Conservation (phyloP, 2,329 filamentous ascomycete species). For the Scorias spongiosa region DNA sequence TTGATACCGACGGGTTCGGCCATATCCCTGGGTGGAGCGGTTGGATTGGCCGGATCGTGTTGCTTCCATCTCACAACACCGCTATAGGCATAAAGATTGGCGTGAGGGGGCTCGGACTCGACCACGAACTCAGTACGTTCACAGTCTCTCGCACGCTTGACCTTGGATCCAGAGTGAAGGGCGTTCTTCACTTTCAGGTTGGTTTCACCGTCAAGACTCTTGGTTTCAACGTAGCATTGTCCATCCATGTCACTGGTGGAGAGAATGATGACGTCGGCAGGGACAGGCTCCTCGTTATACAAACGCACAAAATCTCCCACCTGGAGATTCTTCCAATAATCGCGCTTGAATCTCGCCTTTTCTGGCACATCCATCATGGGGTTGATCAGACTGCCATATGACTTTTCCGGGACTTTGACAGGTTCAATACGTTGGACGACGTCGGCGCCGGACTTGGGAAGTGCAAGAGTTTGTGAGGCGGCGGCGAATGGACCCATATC, state of each 20-base stretch:
- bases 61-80: slow-evolving; percentile 82
- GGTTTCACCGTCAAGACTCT: slow-evolving; percentile 94
- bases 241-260: slow-evolving; percentile 89
- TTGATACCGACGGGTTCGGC: slow-evolving; percentile 88
- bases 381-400: slow-evolving; percentile 60
- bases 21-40: slow-evolving; percentile 57
- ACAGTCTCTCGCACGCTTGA: slow-evolving; percentile 84
- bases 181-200: slow-evolving; percentile 92
- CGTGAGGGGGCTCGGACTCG: slow-evolving; percentile 79
- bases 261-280: slow-evolving; percentile 81
- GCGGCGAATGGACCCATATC: not conserved
- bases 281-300: slow-evolving; percentile 91
- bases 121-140: slow-evolving; percentile 76
- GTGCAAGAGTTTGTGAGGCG: slow-evolving; percentile 8
- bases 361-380: slow-evolving; percentile 48
- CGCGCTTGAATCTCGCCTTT: slow-evolving; percentile 74
- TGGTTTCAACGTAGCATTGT: slow-evolving; percentile 93
- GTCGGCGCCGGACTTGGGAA: slow-evolving; percentile 9
- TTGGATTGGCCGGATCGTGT: slow-evolving; percentile 45
- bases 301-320: slow-evolving; percentile 94
- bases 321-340: slow-evolving; percentile 87
- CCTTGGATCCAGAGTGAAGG: slow-evolving; percentile 63
- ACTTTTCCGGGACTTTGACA: slow-evolving; percentile 34
- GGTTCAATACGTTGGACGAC: slow-evolving; percentile 24
- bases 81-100: slow-evolving; percentile 91